phyloP scores from a whole-genome alignment of 495 filamentous ascomycete genomes.

The Stereocaulon alpinum region DNA sequence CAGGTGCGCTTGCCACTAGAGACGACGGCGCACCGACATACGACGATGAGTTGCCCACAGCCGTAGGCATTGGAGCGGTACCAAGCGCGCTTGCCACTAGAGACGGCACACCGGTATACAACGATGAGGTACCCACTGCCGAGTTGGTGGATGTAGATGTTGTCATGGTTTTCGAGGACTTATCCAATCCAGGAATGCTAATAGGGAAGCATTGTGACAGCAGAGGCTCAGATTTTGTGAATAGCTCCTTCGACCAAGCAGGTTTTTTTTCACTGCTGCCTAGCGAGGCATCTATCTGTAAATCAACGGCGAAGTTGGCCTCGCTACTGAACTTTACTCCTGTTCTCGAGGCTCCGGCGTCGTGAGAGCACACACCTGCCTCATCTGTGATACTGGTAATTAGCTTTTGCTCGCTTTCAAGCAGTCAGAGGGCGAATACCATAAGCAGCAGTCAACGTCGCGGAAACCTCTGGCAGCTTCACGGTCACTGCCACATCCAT shows the following conservation, averaged over 20 bases:
- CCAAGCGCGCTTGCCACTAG: not conserved
- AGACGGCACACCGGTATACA: not conserved
- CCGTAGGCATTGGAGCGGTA: not conserved
- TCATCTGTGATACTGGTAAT: constrained; percentile 17
- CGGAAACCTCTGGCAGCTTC: constrained; percentile 22
- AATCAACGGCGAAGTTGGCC: constrained; percentile 24
- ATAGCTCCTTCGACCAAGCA: constrained; percentile 7
- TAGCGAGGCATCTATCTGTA: constrained; percentile 30
- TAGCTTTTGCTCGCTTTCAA: not conserved
- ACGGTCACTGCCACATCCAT: constrained; percentile 24
- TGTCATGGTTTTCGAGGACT: not conserved
- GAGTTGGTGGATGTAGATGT: not conserved
- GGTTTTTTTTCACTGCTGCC: not conserved
- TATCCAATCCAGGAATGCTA: constrained; percentile 9
- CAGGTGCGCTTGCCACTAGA: not conserved
- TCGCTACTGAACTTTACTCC: constrained; percentile 22
- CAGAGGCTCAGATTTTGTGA: not conserved
- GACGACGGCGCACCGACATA: no score
- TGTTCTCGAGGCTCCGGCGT: constrained; percentile 21
- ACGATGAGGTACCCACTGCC: not conserved
- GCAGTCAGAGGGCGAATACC: constrained; percentile 5
- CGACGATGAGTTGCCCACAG: not conserved
- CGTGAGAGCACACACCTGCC: constrained; percentile 20
- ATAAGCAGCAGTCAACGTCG: constrained; percentile 20
- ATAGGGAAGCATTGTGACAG: constrained; percentile 14